Evolutionary conservation across 345 rosid species (phyloP).

Genomic region (Eucalyptus pauciflora): DNA sequence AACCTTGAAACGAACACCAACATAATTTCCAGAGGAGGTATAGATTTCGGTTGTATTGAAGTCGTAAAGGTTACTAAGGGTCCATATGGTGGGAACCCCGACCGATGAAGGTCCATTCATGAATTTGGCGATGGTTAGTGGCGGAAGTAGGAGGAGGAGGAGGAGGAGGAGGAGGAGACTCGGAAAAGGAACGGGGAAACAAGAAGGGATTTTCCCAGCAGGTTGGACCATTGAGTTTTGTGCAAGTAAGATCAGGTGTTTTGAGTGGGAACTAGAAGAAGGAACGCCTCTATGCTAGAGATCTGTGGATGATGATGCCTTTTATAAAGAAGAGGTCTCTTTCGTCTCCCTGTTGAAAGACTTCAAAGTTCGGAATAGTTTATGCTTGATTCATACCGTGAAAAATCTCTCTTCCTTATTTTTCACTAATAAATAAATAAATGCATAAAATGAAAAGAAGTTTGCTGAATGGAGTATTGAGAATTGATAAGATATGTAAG

Average conservation of each 20-base stretch:
- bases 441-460: too few relatives aligned
- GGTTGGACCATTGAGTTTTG: background rate
- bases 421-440: too few relatives aligned
- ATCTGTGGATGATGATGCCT: background rate
- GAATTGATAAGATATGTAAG: too few relatives aligned
- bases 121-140: background rate
- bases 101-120: background rate
- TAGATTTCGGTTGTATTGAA: background rate
- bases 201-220: background rate
- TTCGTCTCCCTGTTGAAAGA: background rate
- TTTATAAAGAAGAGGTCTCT: background rate
- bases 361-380: background rate
- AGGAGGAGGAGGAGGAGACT: background rate
- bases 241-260: background rate
- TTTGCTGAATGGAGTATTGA: too few relatives aligned
- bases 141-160: background rate
- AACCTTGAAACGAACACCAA: background rate
- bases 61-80: background rate
- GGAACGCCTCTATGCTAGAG: background rate
- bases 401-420: too few relatives aligned
- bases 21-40: too few relatives aligned
- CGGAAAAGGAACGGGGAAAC: background rate
- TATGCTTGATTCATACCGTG: too few relatives aligned
- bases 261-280: background rate
- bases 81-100: background rate